phyloP scores from a whole-genome alignment of 169 alveolate genomes.

The Condylostoma magnum region DNA sequence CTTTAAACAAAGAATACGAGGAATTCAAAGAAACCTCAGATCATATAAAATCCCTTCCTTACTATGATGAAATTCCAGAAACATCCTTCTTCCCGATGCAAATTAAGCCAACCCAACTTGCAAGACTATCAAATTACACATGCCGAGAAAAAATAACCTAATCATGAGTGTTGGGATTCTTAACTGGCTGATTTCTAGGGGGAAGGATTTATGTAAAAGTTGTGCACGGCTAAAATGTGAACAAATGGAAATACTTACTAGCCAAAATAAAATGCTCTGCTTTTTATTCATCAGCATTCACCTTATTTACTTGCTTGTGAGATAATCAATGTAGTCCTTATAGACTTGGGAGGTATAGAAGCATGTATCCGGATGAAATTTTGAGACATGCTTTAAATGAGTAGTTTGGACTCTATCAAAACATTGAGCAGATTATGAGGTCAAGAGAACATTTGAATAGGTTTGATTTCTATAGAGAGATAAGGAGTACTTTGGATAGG shows the following conservation, averaged over 20 bases:
- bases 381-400: not conserved
- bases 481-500: too few relatives aligned
- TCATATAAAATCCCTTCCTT: not conserved
- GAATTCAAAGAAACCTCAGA: not conserved
- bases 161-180: not conserved
- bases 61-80: slow-evolving; percentile 12
- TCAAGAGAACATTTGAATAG: too few relatives aligned
- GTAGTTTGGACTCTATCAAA: not conserved
- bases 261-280: not conserved
- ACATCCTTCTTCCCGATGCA: not conserved
- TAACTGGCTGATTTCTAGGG: not conserved
- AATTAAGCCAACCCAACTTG: not conserved
- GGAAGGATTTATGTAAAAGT: not conserved
- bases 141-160: not conserved
- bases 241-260: not conserved
- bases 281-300: not conserved
- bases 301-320: not conserved
- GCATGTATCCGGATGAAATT: not conserved
- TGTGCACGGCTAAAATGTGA: not conserved
- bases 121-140: not conserved
- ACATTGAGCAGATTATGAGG: slow-evolving; percentile 3
- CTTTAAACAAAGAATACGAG: not conserved
- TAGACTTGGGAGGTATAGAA: not conserved
- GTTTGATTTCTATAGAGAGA: too few relatives aligned
- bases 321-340: not conserved